These are phyloP conservation scores for Oryza punctata DNA, from an alignment of 176 grass and related monocot genomes.

Conservation along the genomic window DNA sequence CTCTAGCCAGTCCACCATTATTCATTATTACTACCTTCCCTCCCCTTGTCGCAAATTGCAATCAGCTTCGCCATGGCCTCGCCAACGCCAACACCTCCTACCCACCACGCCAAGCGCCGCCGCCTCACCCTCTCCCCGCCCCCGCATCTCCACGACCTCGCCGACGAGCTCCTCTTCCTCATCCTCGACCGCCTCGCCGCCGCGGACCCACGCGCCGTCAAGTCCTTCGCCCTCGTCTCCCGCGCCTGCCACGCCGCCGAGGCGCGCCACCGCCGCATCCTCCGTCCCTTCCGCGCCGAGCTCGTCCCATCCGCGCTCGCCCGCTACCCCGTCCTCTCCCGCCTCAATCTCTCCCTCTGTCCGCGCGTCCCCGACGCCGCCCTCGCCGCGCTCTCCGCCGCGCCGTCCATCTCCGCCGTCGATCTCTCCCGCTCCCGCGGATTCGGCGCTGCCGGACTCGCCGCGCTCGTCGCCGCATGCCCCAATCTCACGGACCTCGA, in stretches of 20 bases:
- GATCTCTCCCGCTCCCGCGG: conserved; percentile 71
- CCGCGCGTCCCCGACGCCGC: conserved; percentile 51
- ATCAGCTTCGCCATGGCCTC: too few relatives aligned
- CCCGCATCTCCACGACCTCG: conserved; percentile 33
- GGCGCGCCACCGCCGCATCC: conserved; percentile 60
- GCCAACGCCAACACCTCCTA: background rate
- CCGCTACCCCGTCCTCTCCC: conserved; percentile 43
- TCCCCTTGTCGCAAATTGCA: too few relatives aligned
- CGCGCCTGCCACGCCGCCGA: conserved; percentile 71
- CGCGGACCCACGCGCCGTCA: conserved; percentile 56
- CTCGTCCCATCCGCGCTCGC: conserved; percentile 50
- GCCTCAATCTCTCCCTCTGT: conserved; percentile 79
- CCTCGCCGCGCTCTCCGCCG: conserved; percentile 21
- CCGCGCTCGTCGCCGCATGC: conserved; percentile 51
- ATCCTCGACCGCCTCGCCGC: conserved; percentile 63
- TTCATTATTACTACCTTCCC: too few relatives aligned
- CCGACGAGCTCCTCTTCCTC: conserved; percentile 77
- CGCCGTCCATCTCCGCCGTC: conserved; percentile 39
- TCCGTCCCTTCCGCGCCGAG: conserved; percentile 71
- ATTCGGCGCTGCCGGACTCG: conserved; percentile 54
- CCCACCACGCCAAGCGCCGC: conserved; percentile 18
- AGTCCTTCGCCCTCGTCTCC: conserved; percentile 76
- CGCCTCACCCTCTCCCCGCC: background rate
- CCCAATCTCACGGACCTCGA: conserved; percentile 57
- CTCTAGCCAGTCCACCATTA: too few relatives aligned